Evolutionary conservation across 2,329 filamentous ascomycete genomes (phyloP), one percentile per base, ranked within the genome.

Genomic region (Trichothecium roseum): DNA sequence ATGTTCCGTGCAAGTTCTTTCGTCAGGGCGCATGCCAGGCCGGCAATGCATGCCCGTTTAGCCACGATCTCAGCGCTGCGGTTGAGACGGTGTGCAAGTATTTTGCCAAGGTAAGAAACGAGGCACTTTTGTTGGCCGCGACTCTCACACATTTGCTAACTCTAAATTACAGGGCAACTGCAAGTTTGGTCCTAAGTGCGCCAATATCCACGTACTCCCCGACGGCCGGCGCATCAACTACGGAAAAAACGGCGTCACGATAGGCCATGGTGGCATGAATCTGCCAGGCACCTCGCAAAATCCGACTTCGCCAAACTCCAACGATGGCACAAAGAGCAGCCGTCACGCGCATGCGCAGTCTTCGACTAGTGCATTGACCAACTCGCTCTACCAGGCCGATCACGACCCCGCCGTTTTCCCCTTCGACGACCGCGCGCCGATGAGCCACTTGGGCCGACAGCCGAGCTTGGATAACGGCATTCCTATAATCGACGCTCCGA

Each of bases 1-100:
- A 96, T 66, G 91, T 98, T 30, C 91, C 91, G 28, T 98, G 91
- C 82, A 96, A 96, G 71, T 98, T 98, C 81, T 98, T 91, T 63
- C 81, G 87, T 36, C 86, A 94, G 66, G 88, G 89, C 57, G 80
- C 86, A 51, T 98, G 91, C 60, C 89, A 96, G 71, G 91, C 91
- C 39, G 91, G 91, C 49, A 84, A 84, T 57, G 86, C 88, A 45
- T 98, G 91, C 65, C 91, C 91, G 28, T 98, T 96, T 63, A 85
- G 87, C 50, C 91, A 98, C 64, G 89, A 93, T 44, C 78, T 91
- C 44, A 84, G 91, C 55, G 74, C 79, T 20, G 77, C 87, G 28
- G 75, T 83, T 35, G 86, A 95, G 57, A 88, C 84, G 42, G 78
- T 93, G 45, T 98, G 91, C 79, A 98, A 96, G 64, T 98, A 96